Base-by-base conservation (phyloP, 306 rosid species). In the Lithocarpus polystachyus region DNA sequence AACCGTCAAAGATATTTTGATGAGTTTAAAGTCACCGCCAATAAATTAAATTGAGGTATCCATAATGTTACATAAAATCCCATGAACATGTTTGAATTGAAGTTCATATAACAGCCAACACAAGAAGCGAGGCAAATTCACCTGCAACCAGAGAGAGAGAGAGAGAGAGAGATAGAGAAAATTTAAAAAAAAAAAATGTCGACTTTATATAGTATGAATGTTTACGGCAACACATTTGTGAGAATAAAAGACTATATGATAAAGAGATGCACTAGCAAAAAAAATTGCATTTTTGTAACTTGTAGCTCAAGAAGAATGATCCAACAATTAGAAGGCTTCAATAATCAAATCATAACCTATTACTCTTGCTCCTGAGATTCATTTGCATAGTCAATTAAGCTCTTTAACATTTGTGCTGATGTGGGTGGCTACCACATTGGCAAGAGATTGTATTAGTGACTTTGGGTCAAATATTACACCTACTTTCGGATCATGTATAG, bases 391-490 rank as follows among this genome's bases (percentile, higher is more conserved):
- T 69, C 82, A 45, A 77, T 74, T 76, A 80, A 84, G 72, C 81
- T 74, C 60, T 12, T 65, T 53, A 59, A 79, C 87, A 60, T 69
- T 80, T 14, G 79, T 71, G 76, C 84, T 84, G 74, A 75, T 71
- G 73, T 72, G 73, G 87, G 82, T 86, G 77, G 87, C 87, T 37
- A 89, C 80, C 87, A 92, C 74, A 70, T 81, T 79, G 5, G 88
- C 90, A 19, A 92, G 89, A 68, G 94, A 86, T 79, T 84, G 82
- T 76, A 92, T 94, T 78, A 94, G 85, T 1, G 91, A 90, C 83
- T 84, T 88, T 0, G 97, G 92, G 29, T 94, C 93, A 84, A 89
- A 94, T 52, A 86, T 82, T 62, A 89, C 80, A 75, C 98, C 98
- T 67, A 89, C 91, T 82, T 87, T 88, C 22, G 92, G 91, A 83